These are phyloP conservation scores for Nothophaeocryptopus gaeumannii DNA, from an alignment of 2,329 filamentous ascomycete species.

Conservation along the genomic window DNA sequence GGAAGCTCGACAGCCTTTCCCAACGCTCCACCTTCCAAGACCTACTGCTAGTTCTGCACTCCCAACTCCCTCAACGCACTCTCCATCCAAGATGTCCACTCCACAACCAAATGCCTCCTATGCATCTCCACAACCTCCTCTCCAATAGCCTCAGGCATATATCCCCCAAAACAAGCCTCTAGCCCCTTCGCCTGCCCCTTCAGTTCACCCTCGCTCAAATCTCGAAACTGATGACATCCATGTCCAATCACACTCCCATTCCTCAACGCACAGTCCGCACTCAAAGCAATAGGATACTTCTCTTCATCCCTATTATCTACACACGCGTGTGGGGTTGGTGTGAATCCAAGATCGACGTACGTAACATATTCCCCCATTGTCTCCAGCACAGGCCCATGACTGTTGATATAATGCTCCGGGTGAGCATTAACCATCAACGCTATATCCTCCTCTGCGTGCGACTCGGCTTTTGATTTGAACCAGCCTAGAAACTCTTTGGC, in stretches of 20 bases:
- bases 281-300: slow-evolving; percentile 8
- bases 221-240: slow-evolving; percentile 14
- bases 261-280: slow-evolving; percentile 2
- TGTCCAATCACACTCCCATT: slow-evolving; percentile 9
- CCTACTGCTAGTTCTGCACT: neutral
- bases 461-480: slow-evolving; percentile 4
- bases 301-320: slow-evolving; percentile 3
- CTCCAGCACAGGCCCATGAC: slow-evolving; percentile 7
- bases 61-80: slow-evolving; percentile 1
- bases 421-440: slow-evolving; percentile 8
- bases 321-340: neutral
- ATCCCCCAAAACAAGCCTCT: slow-evolving; percentile 9
- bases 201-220: neutral
- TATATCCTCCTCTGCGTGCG: neutral
- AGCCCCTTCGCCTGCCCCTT: neutral
- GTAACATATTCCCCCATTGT: slow-evolving; percentile 5
- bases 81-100: slow-evolving; percentile 13
- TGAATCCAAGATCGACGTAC: slow-evolving; percentile 7
- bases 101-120: slow-evolving; percentile 9
- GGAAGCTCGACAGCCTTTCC: no score
- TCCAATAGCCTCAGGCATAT: slow-evolving; percentile 5
- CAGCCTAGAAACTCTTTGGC: slow-evolving; percentile 5
- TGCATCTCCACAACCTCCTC: slow-evolving; percentile 11
- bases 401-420: slow-evolving; percentile 13
- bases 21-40: neutral